Base-by-base conservation (phyloP, 2,329 filamentous ascomycete genomes). In the Monilinia fructicola region DNA sequence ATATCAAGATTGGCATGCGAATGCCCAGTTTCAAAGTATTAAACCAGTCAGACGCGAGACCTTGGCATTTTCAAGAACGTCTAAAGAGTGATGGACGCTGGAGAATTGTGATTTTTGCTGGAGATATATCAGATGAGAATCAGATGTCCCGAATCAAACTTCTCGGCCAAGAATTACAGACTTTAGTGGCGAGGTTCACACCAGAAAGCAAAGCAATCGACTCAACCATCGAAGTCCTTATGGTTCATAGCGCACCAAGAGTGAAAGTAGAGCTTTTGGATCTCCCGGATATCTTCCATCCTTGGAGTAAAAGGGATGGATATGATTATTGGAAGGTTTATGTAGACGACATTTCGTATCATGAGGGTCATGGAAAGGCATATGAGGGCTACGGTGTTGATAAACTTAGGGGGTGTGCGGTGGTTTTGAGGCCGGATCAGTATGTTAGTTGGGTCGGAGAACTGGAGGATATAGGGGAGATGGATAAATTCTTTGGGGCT, bases 401-500 rank as follows among this genome's bases (percentile, higher is more conserved):
- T 69, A 74, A 70, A 23, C 78, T 82, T 64, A 76, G 77, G 26
- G 88, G 89, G 0, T 86, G 84, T 68, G 77, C 87, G 4, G 82
- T 90, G 0, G 78, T 88, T 1, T 78, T 87, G 2, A 77, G 90
- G 59, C 90, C 89, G 2, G 90, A 92, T 78, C 87, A 89, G 73
- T 87, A 91, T 76, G 83, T 91, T 42, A 82, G 78, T 0, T 78
- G 76, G 53, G 69, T 79, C 2, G 69, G 72, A 5, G 68, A 74
- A 62, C 71, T 84, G 26, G 79, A 79, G 6, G 75, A 75, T 66
- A 46, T 53, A n/a, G 48, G 50, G 12, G 64, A 66, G 4, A 62
- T 70, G 63, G 65, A 68, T 44, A 60, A 16, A 9, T 70, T 69
- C 40, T 70, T 70, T 40, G 44, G 42, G 4, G 67, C 67, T 4